Evolutionary conservation across 1,284 basidiomycete species (phyloP), one percentile per base, ranked within the genome.

Genomic region (Ceratobasidium theobromae): DNA sequence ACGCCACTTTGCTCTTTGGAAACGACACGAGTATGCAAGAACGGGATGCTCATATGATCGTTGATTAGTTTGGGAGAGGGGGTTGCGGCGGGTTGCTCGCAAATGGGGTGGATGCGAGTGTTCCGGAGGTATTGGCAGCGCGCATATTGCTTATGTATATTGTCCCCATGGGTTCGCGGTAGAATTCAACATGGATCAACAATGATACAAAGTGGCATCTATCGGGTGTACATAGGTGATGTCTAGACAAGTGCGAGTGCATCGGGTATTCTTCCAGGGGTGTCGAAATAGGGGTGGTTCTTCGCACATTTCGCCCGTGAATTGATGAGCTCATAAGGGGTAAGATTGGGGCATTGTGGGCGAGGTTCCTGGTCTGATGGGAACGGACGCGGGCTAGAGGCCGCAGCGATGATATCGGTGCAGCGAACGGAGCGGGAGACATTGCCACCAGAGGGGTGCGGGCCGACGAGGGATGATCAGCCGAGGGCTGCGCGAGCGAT

Each of bases 361-460:
- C 6, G 48, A 28, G 46, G 58, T 62, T 62, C 58, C 58, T 51
- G 46, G 48, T 21, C 41, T 62, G 58, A 62, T 62, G 58, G 58
- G 46, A 62, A 62, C 58, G 32, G 33, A 62, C 46, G 49, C 25
- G 35, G 43, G 40, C 58, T 46, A 40, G 52, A 16, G 45, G 6
- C 21, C 45, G 23, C 45, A 48, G 45, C 45, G 27, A 48, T 48
- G 23, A 14, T n/a, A 48, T 23, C 21, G 21, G 6, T 25, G 23
- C 6, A 27, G n/a, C n/a, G n/a, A n/a, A n/a, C n/a, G n/a, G n/a
- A n/a, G n/a, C n/a, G n/a, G n/a, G n/a, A n/a, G n/a, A n/a, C n/a
- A n/a, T n/a, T n/a, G n/a, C n/a, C n/a, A n/a, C n/a, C n/a, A n/a
- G n/a, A n/a, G n/a, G n/a, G n/a, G n/a, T n/a, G 16, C 41, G 9